A percentile compares a stretch with the other conserved stretches of the same genome.
phyloP scores from a whole-genome alignment of 805 yeast species.

The Saccharomycopsis capsularis region DNA sequence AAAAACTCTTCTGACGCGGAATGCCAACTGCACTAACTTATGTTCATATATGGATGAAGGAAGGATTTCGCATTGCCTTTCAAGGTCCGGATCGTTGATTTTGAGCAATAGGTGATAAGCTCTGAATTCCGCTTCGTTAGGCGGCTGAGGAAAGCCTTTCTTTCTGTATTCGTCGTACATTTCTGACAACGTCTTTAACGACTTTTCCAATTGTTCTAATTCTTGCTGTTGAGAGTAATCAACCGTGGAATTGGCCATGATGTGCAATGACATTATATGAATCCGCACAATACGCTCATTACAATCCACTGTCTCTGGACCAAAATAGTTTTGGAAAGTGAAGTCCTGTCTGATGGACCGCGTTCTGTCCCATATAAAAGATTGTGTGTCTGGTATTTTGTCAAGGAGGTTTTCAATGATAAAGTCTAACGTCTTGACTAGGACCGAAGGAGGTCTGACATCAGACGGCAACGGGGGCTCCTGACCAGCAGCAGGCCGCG shows the following conservation, averaged over 20 bases:
- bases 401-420: slow-evolving; percentile 57
- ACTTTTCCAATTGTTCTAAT: slow-evolving; percentile 86
- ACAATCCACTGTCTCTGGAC: slow-evolving; percentile 90
- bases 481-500: slow-evolving; percentile 97
- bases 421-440: slow-evolving; percentile 62
- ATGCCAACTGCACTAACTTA: slow-evolving; percentile 58
- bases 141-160: slow-evolving; percentile 51
- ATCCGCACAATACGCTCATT: slow-evolving; percentile 87
- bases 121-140: slow-evolving; percentile 89
- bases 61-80: slow-evolving; percentile 60
- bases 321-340: slow-evolving; percentile 88
- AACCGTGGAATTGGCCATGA: slow-evolving; percentile 61
- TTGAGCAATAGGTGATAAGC: slow-evolving; percentile 80
- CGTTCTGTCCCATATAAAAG: slow-evolving; percentile 95
- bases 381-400: slow-evolving; percentile 74
- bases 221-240: slow-evolving; percentile 94
- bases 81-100: slow-evolving; percentile 77
- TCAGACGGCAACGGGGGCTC: slow-evolving; percentile 97
- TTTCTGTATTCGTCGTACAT: slow-evolving; percentile 76
- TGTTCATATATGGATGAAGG: slow-evolving; percentile 52
- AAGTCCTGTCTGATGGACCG: slow-evolving; percentile 95
- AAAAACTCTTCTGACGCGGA: slow-evolving; percentile 58
- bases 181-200: slow-evolving; percentile 80
- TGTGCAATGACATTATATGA: slow-evolving; percentile 73
- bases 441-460: slow-evolving; percentile 83